A percentile compares a stretch with the other conserved stretches of the same genome.
phyloP scores from a whole-genome alignment of 306 rosid genomes.

The Chamaecrista fasciculata region DNA sequence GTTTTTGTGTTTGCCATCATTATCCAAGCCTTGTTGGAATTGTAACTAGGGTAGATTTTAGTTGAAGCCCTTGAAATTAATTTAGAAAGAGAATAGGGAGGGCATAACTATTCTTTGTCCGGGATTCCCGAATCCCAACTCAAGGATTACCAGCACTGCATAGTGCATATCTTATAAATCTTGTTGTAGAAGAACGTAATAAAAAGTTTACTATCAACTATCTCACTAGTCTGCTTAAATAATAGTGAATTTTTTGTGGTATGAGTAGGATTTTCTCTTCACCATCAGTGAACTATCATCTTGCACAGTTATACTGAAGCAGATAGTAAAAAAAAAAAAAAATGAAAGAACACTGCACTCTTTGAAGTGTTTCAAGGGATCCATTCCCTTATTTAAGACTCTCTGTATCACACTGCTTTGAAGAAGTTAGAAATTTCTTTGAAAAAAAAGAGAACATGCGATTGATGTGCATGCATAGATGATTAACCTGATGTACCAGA shows the following conservation, averaged over 20 bases:
- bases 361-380: no score
- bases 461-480: no score
- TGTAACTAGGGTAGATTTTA: slow-evolving; percentile 7
- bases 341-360: no score
- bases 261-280: not conserved
- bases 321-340: no score
- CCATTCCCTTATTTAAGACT: no score
- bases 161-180: not conserved
- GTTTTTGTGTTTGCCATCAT: slow-evolving; percentile 1
- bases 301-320: not conserved
- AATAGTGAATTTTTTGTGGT: not conserved
- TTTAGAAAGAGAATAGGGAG: not conserved
- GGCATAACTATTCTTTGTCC: not conserved
- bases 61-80: slow-evolving; percentile 12
- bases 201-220: slow-evolving; percentile 4
- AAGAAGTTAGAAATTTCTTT: not conserved
- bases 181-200: not conserved
- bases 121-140: not conserved
- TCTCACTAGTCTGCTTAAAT: not conserved
- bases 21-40: slow-evolving; percentile 9
- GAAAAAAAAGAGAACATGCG: no score
- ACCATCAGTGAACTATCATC: not conserved
- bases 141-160: not conserved
- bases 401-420: not conserved
- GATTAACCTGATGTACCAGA: no score